These are phyloP conservation scores for Debaryomyces sp. DNA, from an alignment of 1,139 yeast genomes.

Conservation along the genomic window DNA sequence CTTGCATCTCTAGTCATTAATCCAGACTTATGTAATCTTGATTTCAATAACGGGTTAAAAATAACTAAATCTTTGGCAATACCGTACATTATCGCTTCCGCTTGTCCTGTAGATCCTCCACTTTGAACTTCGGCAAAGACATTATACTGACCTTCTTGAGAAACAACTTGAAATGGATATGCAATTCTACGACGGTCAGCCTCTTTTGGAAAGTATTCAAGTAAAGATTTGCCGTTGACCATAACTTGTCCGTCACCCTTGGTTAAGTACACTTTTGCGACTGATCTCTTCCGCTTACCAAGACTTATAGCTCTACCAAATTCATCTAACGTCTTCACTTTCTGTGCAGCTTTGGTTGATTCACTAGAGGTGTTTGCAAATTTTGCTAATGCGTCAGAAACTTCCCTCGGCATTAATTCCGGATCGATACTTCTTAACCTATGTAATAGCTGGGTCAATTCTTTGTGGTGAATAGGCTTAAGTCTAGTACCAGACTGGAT, in stretches of 20 bases:
- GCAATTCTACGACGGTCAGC: conserved; percentile 72
- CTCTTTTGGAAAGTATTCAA: conserved; percentile 66
- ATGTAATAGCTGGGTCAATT: conserved; percentile 60
- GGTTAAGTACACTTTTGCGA: conserved; percentile 74
- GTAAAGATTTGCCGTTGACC: conserved; percentile 70
- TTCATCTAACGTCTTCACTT: conserved; percentile 58
- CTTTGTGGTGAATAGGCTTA: conserved; percentile 71
- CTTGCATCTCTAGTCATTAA: conserved; percentile 87
- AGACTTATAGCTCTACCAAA: conserved; percentile 78
- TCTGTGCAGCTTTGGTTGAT: conserved; percentile 27
- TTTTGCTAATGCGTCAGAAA: conserved; percentile 52
- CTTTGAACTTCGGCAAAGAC: conserved; percentile 83
- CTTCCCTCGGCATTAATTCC: conserved; percentile 77
- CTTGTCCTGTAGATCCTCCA: conserved; percentile 92
- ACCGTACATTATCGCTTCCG: conserved; percentile 88
- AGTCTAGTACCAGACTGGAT: conserved; percentile 73
- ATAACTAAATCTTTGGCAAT: conserved; percentile 77
- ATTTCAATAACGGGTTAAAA: conserved; percentile 81
- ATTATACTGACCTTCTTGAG: conserved; percentile 71
- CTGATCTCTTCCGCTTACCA: conserved; percentile 83
- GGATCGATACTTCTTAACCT: conserved; percentile 77
- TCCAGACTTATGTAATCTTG: conserved; percentile 77
- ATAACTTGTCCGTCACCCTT: conserved; percentile 76
- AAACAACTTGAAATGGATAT: conserved; percentile 78
- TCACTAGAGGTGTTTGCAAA: conserved; percentile 41